Evolutionary conservation across 768 basidiomycete genomes (phyloP).

Genomic region (Mycena albidolilacea): DNA sequence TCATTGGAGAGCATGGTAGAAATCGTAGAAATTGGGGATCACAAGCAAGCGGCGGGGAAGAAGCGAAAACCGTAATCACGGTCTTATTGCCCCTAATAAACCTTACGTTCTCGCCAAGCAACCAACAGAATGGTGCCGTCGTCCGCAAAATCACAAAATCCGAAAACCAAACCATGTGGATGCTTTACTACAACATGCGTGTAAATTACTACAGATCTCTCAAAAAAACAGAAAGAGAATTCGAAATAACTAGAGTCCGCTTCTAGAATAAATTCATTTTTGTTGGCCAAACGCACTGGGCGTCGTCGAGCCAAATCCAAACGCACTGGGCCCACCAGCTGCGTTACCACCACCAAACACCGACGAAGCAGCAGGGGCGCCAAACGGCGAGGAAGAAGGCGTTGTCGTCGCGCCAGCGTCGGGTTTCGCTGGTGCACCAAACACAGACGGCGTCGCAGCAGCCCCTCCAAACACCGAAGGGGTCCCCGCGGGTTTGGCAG

Average conservation of each 20-base stretch:
- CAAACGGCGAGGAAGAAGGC: conserved; percentile 45
- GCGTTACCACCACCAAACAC: conserved; percentile 22
- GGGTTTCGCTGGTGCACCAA: conserved; percentile 11
- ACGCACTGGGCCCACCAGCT: conserved; percentile 44
- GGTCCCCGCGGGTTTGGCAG: conserved; percentile 29
- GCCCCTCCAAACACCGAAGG: conserved; percentile 21
- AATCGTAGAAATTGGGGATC: conserved; percentile 14
- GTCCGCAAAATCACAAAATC: not conserved
- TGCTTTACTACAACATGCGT: conserved; percentile 33
- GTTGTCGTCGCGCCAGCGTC: not conserved
- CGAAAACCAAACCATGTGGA: not conserved
- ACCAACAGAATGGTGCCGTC: no score
- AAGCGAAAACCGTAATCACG: not conserved
- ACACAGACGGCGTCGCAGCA: conserved; percentile 36
- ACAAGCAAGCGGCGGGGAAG: not conserved
- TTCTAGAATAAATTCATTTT: conserved; percentile 29
- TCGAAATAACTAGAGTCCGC: conserved; percentile 11
- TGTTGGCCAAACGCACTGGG: not conserved
- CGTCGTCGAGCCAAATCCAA: conserved; percentile 49
- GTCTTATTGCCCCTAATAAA: not conserved
- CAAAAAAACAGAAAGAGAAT: not conserved
- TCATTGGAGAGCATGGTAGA: conserved; percentile 52
- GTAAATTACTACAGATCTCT: conserved; percentile 32
- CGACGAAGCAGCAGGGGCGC: conserved; percentile 37
- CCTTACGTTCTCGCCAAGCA: not conserved